phyloP scores from a whole-genome alignment of 2,329 filamentous ascomycete species.

The Sporothrix curviconia region DNA sequence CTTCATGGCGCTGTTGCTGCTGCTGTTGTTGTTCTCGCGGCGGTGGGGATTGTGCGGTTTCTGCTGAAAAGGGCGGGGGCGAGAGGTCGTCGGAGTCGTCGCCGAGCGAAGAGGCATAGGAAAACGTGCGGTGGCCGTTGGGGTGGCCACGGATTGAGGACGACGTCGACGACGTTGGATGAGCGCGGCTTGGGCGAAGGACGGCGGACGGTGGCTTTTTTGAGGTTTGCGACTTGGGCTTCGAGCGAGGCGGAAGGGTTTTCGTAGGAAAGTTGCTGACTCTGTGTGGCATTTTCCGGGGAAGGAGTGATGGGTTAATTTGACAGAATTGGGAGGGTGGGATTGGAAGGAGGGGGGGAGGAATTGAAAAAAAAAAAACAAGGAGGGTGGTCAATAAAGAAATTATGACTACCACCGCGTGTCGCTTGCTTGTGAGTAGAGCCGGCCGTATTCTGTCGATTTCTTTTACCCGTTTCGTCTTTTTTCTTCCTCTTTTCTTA shows the following conservation, averaged over 20 bases:
- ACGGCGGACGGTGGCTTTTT: constrained; percentile 33
- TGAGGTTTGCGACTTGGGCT: constrained; percentile 44
- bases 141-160: constrained; percentile 23
- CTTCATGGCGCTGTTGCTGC: constrained; percentile 11
- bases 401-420: too few relatives aligned
- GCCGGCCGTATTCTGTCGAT: neutral
- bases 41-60: neutral
- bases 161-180: constrained; percentile 11
- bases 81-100: constrained; percentile 25
- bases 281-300: constrained; percentile 47
- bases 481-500: neutral
- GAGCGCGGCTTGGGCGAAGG: constrained; percentile 23
- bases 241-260: constrained; percentile 41
- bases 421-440: neutral
- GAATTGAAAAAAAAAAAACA: neutral
- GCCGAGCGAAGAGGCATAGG: constrained; percentile 32
- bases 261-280: constrained; percentile 52
- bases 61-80: constrained; percentile 13
- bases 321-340: constrained; percentile 6
- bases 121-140: constrained; percentile 28
- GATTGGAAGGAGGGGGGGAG: neutral
- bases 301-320: neutral
- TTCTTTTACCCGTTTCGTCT: neutral
- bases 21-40: neutral
- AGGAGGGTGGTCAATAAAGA: neutral